Percentiles rank a stretch among this genome's conserved stretches.
These are phyloP conservation scores for Tricholomella constricta DNA, from an alignment of 768 basidiomycete species.

Conservation along the genomic window DNA sequence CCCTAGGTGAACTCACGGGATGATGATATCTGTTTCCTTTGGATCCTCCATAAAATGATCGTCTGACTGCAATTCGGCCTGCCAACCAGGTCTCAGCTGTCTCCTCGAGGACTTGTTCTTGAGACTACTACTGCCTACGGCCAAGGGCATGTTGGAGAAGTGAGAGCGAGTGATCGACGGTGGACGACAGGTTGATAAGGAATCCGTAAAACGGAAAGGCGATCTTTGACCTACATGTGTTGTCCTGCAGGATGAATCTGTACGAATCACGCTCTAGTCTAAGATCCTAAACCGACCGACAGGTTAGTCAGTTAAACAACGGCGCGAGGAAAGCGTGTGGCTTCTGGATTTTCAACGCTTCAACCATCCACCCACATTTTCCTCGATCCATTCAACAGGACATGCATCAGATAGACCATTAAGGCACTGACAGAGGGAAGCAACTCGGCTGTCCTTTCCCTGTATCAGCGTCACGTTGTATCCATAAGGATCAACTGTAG, in stretches of 20 bases:
- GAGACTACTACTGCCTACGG: background rate
- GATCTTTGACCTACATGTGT: background rate
- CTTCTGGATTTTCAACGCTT: too few relatives aligned
- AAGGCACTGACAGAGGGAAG: too few relatives aligned
- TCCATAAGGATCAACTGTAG: too few relatives aligned
- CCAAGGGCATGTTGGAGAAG: background rate
- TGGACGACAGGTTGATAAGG: background rate
- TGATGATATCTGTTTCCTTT: conserved; percentile 11
- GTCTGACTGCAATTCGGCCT: background rate
- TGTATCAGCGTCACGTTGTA: too few relatives aligned
- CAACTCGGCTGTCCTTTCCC: too few relatives aligned
- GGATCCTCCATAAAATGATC: conserved; percentile 12
- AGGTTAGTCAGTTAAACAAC: too few relatives aligned
- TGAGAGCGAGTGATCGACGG: background rate
- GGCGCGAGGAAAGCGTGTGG: background rate
- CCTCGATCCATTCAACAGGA: too few relatives aligned
- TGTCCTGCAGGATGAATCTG: background rate
- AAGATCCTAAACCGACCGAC: background rate
- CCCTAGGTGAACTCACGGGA: conserved; percentile 11
- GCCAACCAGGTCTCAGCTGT: background rate
- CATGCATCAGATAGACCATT: too few relatives aligned
- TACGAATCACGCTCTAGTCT: background rate
- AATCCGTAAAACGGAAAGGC: background rate
- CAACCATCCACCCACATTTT: too few relatives aligned
- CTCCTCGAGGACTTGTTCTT: background rate